Evolutionary conservation across 805 yeast species (phyloP), one percentile per base, ranked within the genome.

Genomic region (Komagataella mondaviorum): DNA sequence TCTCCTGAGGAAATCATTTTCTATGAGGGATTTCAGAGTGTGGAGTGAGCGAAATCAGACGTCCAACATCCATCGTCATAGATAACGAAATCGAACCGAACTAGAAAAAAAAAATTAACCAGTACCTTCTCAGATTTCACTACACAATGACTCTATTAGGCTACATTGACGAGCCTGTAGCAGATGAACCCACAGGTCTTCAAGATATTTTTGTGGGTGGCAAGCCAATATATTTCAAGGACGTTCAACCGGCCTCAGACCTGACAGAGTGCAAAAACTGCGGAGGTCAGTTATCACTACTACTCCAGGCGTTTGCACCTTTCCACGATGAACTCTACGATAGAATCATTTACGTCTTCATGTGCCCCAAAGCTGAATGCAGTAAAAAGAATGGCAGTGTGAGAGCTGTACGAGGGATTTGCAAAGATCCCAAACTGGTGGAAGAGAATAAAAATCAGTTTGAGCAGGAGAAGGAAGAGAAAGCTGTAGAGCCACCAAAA

Each of bases 151-250:
- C 14, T 30, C 14, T 30, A 14, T 65, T 86, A 18, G 95, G 91
- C 0, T 81, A 73, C 59, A 77, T 81, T 8, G 93, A 85, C 59
- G 73, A 77, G 1, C 74, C 78, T n/a, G 73, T 76, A 24, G 71
- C 75, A 5, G 76, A 71, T 3, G 79, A 73, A 43, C 58, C 55
- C 44, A 73, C 80, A 24, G 65, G 71, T 1, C 52, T 71, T 4
- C 81, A 76, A 52, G 96, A 88, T 59, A 80, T 95, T 0, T 82
- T 88, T 55, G 74, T 91, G 36, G 98, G 98, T 1, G 95, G 96
- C 1, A 65, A 67, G 44, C 88, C 90, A 6, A 60, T 68, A 45
- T 39, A 76, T 82, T 55, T 72, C 74, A 3, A 44, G 17, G 68
- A 71, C 1, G 80, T 88, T 0, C 63, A 69, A 3, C 93, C 96